These are phyloP conservation scores for Blastocystis hominis DNA, from an alignment of 352 stramenopile genomes.

Conservation along the genomic window DNA sequence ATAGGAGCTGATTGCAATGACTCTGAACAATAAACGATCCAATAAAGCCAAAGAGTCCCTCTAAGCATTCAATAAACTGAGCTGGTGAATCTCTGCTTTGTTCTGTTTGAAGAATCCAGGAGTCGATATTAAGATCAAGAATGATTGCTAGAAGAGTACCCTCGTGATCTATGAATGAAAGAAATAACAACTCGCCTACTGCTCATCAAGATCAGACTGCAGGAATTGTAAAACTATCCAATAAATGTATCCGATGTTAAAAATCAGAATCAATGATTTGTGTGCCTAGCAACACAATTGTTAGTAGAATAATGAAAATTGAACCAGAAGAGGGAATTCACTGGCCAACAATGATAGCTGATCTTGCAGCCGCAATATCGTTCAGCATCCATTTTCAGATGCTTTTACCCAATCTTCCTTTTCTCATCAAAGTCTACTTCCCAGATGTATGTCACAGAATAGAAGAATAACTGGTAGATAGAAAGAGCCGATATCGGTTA, in stretches of 20 bases:
- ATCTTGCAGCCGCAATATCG: not conserved
- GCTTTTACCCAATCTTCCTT: conserved; percentile 42
- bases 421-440: conserved; percentile 41
- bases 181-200: not conserved
- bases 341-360: conserved; percentile 32
- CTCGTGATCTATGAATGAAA: not conserved
- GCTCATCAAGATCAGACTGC: not conserved
- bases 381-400: conserved; percentile 6
- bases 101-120: conserved; percentile 15
- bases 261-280: too few species aligned
- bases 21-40: conserved; percentile 23
- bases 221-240: too few species aligned
- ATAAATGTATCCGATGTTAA: too few species aligned
- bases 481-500: conserved; percentile 23
- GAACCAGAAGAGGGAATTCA: conserved; percentile 48
- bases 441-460: not conserved
- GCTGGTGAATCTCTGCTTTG: not conserved
- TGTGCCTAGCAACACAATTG: too few species aligned
- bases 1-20: conserved; percentile 23
- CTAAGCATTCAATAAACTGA: not conserved
- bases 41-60: conserved; percentile 17
- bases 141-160: conserved; percentile 20
- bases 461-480: not conserved
- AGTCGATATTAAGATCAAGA: conserved; percentile 27
- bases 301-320: not conserved